A percentile compares a stretch with the other conserved stretches of the same genome.
Conservation (phyloP, 73 alveolate species). For the Tetrahymena borealis region DNA sequence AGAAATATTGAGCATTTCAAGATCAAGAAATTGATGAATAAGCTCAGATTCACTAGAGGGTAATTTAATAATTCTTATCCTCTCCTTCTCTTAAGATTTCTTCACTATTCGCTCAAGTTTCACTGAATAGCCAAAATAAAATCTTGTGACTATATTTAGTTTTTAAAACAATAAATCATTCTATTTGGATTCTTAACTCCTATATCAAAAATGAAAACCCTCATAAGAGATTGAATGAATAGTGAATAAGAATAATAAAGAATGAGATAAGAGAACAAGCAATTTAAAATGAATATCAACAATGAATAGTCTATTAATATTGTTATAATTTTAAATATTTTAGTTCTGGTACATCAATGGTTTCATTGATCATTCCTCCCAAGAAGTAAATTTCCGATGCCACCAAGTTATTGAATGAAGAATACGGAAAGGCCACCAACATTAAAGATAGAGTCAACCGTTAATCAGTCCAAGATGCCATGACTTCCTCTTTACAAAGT, state of each 20-base stretch:
- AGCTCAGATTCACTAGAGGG: not conserved
- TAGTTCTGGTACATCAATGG: conserved; percentile 41
- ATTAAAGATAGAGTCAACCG: conserved; percentile 34
- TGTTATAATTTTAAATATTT: not conserved
- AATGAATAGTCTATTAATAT: too few relatives aligned
- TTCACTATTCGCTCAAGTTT: not conserved
- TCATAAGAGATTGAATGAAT: too few relatives aligned
- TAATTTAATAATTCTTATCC: not conserved
- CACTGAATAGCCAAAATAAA: too few relatives aligned
- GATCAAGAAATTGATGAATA: conserved; percentile 28
- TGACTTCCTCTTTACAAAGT: conserved; percentile 30
- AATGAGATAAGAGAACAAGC: too few relatives aligned
- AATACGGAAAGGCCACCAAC: conserved; percentile 22
- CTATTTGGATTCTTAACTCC: too few relatives aligned
- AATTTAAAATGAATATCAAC: too few relatives aligned
- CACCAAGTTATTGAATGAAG: conserved; percentile 21
- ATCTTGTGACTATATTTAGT: too few relatives aligned
- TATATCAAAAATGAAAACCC: too few relatives aligned
- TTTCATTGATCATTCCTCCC: conserved; percentile 35
- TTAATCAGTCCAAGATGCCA: conserved; percentile 30
- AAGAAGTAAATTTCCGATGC: conserved; percentile 29
- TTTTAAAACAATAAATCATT: too few relatives aligned
- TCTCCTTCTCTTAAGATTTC: not conserved
- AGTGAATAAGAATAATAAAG: too few relatives aligned
- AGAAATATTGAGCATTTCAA: conserved; percentile 23